A percentile compares a stretch with the other conserved stretches of the same genome.
Conservation (phyloP, 495 filamentous ascomycete species). For the Apodospora peruviana region DNA sequence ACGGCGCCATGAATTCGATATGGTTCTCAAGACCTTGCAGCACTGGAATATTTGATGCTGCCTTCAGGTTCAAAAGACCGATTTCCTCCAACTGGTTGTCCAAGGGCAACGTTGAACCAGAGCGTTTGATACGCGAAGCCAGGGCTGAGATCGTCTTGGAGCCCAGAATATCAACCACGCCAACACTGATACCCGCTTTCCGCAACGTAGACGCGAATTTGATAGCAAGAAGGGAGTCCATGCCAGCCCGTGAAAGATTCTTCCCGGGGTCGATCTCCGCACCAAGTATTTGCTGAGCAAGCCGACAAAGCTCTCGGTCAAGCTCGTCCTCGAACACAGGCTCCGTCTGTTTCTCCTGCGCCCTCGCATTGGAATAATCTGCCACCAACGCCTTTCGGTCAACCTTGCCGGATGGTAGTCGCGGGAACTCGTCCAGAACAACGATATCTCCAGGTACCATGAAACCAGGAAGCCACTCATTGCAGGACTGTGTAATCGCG, state of each 20-base stretch:
- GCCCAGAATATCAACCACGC: constrained; percentile 52
- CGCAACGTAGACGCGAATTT: constrained; percentile 56
- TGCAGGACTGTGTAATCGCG: constrained; percentile 52
- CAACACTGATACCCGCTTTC: constrained; percentile 41
- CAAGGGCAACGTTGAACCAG: background rate
- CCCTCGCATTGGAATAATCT: constrained; percentile 39
- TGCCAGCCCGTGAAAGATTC: constrained; percentile 47
- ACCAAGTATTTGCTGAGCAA: constrained; percentile 44
- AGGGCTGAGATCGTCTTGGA: constrained; percentile 34
- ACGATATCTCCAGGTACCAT: constrained; percentile 73
- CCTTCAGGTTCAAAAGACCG: background rate
- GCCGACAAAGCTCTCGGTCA: constrained; percentile 43
- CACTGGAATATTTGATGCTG: background rate
- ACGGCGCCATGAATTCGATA: constrained; percentile 51
- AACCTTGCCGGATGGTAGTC: constrained; percentile 72
- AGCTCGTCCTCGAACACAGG: constrained; percentile 24
- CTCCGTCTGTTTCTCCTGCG: background rate
- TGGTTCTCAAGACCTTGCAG: constrained; percentile 18
- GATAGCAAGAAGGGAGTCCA: constrained; percentile 73
- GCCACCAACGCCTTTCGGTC: constrained; percentile 59
- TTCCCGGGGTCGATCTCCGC: constrained; percentile 29
- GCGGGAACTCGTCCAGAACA: constrained; percentile 55
- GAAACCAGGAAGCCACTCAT: constrained; percentile 64
- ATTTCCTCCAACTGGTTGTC: background rate
- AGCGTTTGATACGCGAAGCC: background rate